A percentile compares a stretch with the other conserved stretches of the same genome.
Conservation (phyloP, 345 rosid genomes). For the Diplotaxis tenuifolia region DNA sequence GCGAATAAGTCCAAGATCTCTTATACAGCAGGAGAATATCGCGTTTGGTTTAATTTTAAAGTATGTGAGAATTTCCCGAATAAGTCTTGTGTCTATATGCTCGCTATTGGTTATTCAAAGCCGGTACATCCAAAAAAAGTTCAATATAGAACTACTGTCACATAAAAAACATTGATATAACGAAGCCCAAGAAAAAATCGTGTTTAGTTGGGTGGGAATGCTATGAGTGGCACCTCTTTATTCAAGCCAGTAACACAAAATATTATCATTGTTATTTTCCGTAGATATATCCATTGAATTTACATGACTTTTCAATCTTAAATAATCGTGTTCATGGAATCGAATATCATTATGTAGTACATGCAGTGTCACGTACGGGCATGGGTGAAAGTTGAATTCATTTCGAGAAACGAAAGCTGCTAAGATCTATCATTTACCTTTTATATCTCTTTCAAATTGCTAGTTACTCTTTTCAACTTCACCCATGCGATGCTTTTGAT, state of each 20-base stretch:
- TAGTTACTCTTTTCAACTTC: background rate
- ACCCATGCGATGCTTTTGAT: conserved; percentile 1
- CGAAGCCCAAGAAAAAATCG: background rate
- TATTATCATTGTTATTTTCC: background rate
- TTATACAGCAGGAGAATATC: background rate
- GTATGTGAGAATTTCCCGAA: background rate
- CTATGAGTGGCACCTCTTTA: background rate
- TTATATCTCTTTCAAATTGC: background rate
- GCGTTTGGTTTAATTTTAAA: background rate
- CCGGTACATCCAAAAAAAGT: background rate
- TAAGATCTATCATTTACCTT: background rate
- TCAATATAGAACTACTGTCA: background rate
- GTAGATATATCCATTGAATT: background rate
- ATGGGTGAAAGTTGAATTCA: background rate
- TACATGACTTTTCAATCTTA: background rate
- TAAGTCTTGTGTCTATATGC: background rate
- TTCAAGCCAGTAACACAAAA: background rate
- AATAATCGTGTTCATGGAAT: background rate
- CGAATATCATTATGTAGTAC: background rate
- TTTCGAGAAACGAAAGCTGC: background rate
- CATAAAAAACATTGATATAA: background rate
- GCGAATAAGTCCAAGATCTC: background rate
- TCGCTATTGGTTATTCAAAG: background rate
- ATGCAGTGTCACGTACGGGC: background rate
- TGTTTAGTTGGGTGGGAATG: background rate